Percentiles rank a stretch among this genome's conserved stretches.
phyloP scores from a whole-genome alignment of 805 yeast genomes.

The Spathaspora gorwiae region DNA sequence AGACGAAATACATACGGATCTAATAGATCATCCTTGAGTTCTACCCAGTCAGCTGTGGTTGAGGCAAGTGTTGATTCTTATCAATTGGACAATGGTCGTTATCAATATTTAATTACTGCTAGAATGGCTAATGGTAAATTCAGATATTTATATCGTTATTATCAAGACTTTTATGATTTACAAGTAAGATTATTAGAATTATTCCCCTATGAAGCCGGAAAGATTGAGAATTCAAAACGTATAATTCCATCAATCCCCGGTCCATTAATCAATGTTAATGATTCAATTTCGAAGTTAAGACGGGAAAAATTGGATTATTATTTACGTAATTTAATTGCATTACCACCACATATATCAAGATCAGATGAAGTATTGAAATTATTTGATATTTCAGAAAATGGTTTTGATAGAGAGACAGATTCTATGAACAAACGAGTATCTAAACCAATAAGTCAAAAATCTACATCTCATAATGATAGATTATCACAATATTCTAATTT shows the following conservation, averaged over 20 bases:
- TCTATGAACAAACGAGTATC: conserved; percentile 17
- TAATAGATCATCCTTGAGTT: conserved; percentile 28
- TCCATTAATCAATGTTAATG: conserved; percentile 87
- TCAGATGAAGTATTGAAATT: conserved; percentile 64
- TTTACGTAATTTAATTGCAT: conserved; percentile 52
- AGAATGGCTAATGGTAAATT: conserved; percentile 61
- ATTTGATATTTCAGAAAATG: conserved; percentile 58
- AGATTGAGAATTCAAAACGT: conserved; percentile 69
- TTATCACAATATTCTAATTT: conserved; percentile 46
- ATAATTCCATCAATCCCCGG: conserved; percentile 94
- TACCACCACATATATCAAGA: conserved; percentile 75
- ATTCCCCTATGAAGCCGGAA: conserved; percentile 91
- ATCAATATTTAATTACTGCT: conserved; percentile 78
- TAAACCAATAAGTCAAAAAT: conserved; percentile 36
- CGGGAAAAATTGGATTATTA: conserved; percentile 52
- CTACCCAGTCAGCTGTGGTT: conserved; percentile 36
- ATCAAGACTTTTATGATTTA: conserved; percentile 93
- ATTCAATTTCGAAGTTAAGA: conserved; percentile 52
- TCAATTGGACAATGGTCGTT: conserved; percentile 77
- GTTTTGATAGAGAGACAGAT: conserved; percentile 54
- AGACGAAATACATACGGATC: conserved; percentile 9
- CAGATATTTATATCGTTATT: conserved; percentile 77
- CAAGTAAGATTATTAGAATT: conserved; percentile 78
- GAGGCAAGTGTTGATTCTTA: conserved; percentile 76
- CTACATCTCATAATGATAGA: conserved; percentile 48